Base-by-base conservation (phyloP, 192 early-diverging fungal species). In the Thoreauomyces humboldtii region DNA sequence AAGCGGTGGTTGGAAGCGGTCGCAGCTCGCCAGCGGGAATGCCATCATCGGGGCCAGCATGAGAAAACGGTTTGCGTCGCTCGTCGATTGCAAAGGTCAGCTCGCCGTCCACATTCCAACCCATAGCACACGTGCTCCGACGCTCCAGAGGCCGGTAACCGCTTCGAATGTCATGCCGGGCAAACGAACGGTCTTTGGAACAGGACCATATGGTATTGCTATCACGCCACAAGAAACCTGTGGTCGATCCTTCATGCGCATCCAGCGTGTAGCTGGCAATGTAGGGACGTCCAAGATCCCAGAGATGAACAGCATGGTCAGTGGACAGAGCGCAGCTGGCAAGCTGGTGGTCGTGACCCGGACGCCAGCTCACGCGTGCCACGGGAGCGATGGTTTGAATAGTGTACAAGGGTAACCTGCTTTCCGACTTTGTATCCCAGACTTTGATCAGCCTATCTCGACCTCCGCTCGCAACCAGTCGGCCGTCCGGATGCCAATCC, bases 121-220 rank as follows among this genome's bases (percentile, higher is more conserved):
- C 70, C 9, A 81, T 72, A 15, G 74, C 86, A 37, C 76, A 71
- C 33, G 78, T 74, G 15, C 72, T 79, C 14, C 89, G 58, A 2
- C 84, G 42, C 56, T 77, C 72, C 2, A 75, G 34, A 1, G 81
- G 79, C 7, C 60, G 66, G 59, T 81, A 81, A 6, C 57, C 74
- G 27, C 2, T 65, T 15, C 67, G 41, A 6, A 89, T 74, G 37
- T 83, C 70, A 34, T 85, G 83, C 28, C 82, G 82, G 4, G 84
- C 75, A 67, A 93, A 90, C 17, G 61, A 80, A n/a, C 84, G 77
- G 66, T 93, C 91, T 50, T 92, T 93, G 1, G 88, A 87, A n/a
- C 82, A 83, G 0, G 89, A 81, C 73, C 83, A 90, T 0, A 93
- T 29, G 0, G 74, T 78, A 53, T 84, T 75, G 15, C 76, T 36